phyloP scores from a whole-genome alignment of 495 filamentous ascomycete species.

The Podospora appendiculata region DNA sequence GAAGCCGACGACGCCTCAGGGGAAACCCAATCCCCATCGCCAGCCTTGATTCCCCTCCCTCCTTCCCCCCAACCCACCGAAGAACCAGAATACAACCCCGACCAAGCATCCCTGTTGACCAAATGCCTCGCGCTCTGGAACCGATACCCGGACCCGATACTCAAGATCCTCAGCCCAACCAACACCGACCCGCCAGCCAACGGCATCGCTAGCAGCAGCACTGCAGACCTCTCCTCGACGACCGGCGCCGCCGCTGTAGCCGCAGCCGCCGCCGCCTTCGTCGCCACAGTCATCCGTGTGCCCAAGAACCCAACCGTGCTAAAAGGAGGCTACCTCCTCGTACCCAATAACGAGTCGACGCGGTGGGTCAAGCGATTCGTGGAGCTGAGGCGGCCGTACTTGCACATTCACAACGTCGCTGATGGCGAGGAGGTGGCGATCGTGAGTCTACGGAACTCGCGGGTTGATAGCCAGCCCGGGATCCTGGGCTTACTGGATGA shows the following conservation, averaged over 20 bases:
- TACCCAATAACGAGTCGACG: conserved; percentile 63
- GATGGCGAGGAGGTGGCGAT: conserved; percentile 86
- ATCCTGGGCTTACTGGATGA: conserved; percentile 66
- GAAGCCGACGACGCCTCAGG: neutral
- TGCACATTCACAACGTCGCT: conserved; percentile 76
- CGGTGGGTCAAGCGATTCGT: conserved; percentile 88
- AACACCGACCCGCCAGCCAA: conserved; percentile 70
- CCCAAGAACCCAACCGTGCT: conserved; percentile 68
- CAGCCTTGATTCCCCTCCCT: neutral
- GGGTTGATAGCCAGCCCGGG: conserved; percentile 82
- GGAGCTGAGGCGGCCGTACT: conserved; percentile 84
- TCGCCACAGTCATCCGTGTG: conserved; percentile 61
- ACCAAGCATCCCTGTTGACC: conserved; percentile 52
- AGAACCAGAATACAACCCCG: conserved; percentile 42
- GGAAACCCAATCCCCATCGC: neutral
- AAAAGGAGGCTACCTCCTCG: conserved; percentile 78
- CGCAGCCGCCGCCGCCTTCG: conserved; percentile 39
- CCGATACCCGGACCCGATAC: conserved; percentile 63
- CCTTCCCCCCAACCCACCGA: conserved; percentile 4
- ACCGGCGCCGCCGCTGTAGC: conserved; percentile 5
- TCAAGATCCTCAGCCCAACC: conserved; percentile 62
- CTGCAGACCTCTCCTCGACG: neutral
- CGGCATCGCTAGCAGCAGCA: conserved; percentile 36
- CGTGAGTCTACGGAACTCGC: conserved; percentile 74
- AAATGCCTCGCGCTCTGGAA: conserved; percentile 75